phyloP scores from a whole-genome alignment of 1,284 basidiomycete species.

The Chalciporus sp. region DNA sequence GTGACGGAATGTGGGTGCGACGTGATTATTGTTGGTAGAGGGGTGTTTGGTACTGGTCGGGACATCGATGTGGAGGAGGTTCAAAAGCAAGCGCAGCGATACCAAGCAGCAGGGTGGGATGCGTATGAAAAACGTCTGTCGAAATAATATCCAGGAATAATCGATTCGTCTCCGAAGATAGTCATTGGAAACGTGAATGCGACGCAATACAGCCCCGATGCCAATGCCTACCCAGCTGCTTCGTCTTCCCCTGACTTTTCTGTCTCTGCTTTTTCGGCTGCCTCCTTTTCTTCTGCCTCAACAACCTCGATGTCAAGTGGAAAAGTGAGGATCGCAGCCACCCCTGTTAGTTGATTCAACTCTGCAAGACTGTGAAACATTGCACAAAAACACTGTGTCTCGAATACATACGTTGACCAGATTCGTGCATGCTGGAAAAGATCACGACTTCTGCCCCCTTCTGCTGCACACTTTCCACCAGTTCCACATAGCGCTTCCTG shows the following conservation, averaged over 20 bases:
- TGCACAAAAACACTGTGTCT: not conserved
- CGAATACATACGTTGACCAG: conserved; percentile 80
- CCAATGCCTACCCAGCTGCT: conserved; percentile 23
- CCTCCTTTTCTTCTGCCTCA: conserved; percentile 80
- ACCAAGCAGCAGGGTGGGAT: conserved; percentile 87
- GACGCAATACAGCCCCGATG: not conserved
- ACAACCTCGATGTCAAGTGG: conserved; percentile 95
- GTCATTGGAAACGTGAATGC: not conserved
- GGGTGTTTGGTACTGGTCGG: conserved; percentile 83
- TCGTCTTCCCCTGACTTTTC: conserved; percentile 35
- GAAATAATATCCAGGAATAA: conserved; percentile 3
- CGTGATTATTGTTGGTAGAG: conserved; percentile 97
- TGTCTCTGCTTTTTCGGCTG: conserved; percentile 51
- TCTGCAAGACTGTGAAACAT: conserved; percentile 52
- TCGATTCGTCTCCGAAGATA: not conserved
- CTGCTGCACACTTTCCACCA: conserved; percentile 88
- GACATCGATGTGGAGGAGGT: conserved; percentile 62
- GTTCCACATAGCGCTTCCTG: conserved; percentile 82
- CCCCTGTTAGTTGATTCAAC: conserved; percentile 92
- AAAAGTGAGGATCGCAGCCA: conserved; percentile 95
- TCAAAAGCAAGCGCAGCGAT: conserved; percentile 77
- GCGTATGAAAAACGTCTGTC: conserved; percentile 62
- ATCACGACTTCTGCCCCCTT: conserved; percentile 94
- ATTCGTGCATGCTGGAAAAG: conserved; percentile 99
- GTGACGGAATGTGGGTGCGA: conserved; percentile 88